A percentile compares a stretch with the other conserved stretches of the same genome.
Evolutionary conservation across 169 alveolate genomes (phyloP).

Genomic region (Cryptosporidium sp.): DNA sequence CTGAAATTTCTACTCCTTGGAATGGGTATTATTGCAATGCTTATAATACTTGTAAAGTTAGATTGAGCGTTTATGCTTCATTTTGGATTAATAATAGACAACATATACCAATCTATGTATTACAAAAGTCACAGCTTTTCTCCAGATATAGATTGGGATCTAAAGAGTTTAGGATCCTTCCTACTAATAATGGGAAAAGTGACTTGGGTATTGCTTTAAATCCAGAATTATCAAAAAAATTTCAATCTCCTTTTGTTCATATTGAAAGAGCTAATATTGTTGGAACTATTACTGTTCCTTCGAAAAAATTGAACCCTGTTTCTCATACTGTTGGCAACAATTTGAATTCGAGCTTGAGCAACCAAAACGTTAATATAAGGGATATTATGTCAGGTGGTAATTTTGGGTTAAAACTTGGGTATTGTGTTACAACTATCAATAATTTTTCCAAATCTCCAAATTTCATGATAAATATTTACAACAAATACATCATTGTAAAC

Average conservation of each 20-base stretch:
- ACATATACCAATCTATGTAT: slow-evolving; percentile 28
- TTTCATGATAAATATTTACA: slow-evolving; percentile 50
- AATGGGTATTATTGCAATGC: slow-evolving; percentile 28
- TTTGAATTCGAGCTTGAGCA: not conserved
- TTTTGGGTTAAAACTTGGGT: slow-evolving; percentile 44
- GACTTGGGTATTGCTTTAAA: slow-evolving; percentile 43
- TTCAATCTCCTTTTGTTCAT: slow-evolving; percentile 32
- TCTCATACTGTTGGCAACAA: not conserved
- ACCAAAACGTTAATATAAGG: not conserved
- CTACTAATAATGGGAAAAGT: slow-evolving; percentile 44
- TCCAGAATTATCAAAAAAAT: slow-evolving; percentile 42
- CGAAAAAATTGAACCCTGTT: not conserved
- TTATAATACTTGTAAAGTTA: slow-evolving; percentile 41
- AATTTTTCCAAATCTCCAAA: slow-evolving; percentile 19
- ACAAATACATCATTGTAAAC: slow-evolving; percentile 35
- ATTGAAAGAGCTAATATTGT: slow-evolving; percentile 51
- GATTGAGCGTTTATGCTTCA: slow-evolving; percentile 32
- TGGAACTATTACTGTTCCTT: slow-evolving; percentile 56
- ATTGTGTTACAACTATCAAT: slow-evolving; percentile 45
- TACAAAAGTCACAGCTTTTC: slow-evolving; percentile 31
- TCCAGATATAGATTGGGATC: slow-evolving; percentile 54
- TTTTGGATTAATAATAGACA: slow-evolving; percentile 64
- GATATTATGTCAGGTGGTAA: not conserved
- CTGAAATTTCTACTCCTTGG: slow-evolving; percentile 45
- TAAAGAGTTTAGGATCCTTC: slow-evolving; percentile 43